Percentiles rank a stretch among this genome's conserved stretches.
Evolutionary conservation across 2,329 filamentous ascomycete species (phyloP).

Genomic region (Ascochyta koolunga): DNA sequence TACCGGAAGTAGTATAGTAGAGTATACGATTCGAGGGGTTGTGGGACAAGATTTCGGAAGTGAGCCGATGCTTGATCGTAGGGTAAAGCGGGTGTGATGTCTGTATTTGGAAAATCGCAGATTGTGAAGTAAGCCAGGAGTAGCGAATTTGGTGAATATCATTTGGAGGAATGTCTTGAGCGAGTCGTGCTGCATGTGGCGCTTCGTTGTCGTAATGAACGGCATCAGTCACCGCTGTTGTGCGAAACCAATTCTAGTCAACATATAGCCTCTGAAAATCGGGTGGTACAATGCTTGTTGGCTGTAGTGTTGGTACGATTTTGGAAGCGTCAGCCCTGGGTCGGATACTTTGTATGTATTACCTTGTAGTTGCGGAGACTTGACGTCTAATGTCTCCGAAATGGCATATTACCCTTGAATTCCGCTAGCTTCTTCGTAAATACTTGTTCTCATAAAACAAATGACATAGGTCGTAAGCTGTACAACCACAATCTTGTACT

Average conservation of each 20-base stretch:
- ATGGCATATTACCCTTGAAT: neutral
- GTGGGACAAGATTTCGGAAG: constrained; percentile 16
- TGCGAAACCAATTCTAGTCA: no score
- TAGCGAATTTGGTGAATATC: neutral
- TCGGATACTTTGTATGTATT: neutral
- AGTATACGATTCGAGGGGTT: constrained; percentile 7
- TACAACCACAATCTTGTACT: neutral
- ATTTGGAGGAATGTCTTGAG: neutral
- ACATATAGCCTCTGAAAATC: no score
- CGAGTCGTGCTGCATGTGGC: neutral
- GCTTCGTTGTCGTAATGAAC: neutral
- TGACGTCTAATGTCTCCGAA: constrained; percentile 4
- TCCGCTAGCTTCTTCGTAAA: neutral
- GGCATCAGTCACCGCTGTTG: no score
- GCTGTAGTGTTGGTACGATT: neutral
- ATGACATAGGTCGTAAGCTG: neutral
- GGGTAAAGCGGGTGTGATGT: neutral
- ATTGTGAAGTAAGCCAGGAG: neutral
- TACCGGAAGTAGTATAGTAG: constrained; percentile 3
- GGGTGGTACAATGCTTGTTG: neutral
- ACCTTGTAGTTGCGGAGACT: constrained; percentile 3
- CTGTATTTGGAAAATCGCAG: neutral
- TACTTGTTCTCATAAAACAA: neutral
- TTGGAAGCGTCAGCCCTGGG: neutral
- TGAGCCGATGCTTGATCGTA: constrained; percentile 16